Base-by-base conservation (phyloP, 768 basidiomycete genomes). In the Sutorius australiensis region DNA sequence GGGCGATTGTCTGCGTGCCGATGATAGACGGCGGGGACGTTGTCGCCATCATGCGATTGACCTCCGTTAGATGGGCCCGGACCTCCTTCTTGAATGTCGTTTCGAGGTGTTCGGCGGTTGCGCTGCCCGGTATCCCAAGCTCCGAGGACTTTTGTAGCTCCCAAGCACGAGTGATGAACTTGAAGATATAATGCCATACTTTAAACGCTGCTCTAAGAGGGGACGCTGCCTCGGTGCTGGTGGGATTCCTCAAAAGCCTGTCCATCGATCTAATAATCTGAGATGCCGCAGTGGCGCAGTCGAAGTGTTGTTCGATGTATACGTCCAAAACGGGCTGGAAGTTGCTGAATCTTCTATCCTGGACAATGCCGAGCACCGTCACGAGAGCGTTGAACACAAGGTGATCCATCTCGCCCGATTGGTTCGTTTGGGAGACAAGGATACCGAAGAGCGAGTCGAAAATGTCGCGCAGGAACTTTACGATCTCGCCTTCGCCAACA, bases 171-270 rank as follows among this genome's bases (percentile, higher is more conserved):
- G 89, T 84, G 63, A 97, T 89, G 71, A 98, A 92, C 67, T 90
- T 91, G 82, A 98, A 92, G 61, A 98, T 84, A 65, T 95, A 92
- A 64, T 93, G 89, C 93, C 93, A 95, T 30, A 98, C 95, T 68
- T 98, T 98, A 55, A 98, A 76, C 14, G 94, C 89, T 11, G 92
- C 85, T 32, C 95, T 85, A 50, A 98, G 78, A 6, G 82, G 80
- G 16, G 88, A 85, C 0, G 89, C 92, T 3, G 80, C 82, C 21
- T 91, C 89, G 9, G 76, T 72, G 19, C 83, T 80, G 0, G 85
- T 82, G 12, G 92, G 91, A 61, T 87, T 81, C 33, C 75, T 74
- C 37, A 98, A 75, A 13, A 97, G 80, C 24, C 82, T 79, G 63
- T 89, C 89, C 89, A 98, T 89, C 8, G 91, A 90, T 55, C 81